phyloP scores from a whole-genome alignment of 768 basidiomycete species.

The Russula foetens region DNA sequence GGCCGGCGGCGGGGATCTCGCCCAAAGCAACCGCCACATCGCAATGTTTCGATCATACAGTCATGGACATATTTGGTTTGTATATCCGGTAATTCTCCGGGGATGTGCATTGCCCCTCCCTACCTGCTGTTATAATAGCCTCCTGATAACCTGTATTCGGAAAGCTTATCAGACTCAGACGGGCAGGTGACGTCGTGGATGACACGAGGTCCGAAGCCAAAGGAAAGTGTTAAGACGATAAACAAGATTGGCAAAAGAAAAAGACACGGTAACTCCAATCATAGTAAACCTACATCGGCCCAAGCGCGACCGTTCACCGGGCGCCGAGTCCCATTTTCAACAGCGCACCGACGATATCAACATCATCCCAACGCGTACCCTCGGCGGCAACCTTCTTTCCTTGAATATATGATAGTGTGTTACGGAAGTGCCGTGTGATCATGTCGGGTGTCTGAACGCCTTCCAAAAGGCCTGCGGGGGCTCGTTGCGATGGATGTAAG shows the following conservation, averaged over 20 bases:
- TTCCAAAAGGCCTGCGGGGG: constrained; percentile 84
- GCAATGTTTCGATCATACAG: background rate
- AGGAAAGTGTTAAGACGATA: constrained; percentile 2
- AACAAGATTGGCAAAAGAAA: constrained; percentile 15
- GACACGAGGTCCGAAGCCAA: background rate
- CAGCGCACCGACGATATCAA: constrained; percentile 81
- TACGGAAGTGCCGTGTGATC: constrained; percentile 90
- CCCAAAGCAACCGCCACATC: background rate
- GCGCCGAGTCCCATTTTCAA: constrained; percentile 67
- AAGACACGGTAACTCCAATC: constrained; percentile 4
- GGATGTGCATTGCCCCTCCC: background rate
- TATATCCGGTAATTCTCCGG: background rate
- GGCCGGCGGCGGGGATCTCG: background rate
- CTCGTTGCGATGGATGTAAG: constrained; percentile 81
- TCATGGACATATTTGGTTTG: background rate
- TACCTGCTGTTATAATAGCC: background rate
- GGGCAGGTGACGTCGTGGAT: background rate
- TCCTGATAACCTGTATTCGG: background rate
- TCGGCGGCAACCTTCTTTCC: constrained; percentile 52
- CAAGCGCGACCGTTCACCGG: background rate
- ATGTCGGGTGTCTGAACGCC: constrained; percentile 90
- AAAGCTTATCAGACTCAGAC: background rate
- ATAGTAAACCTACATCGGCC: constrained; percentile 2
- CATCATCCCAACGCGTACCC: constrained; percentile 67
- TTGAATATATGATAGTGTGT: constrained; percentile 79